These are phyloP conservation scores for Linderniella brevidens DNA, from an alignment of 257 asterid species.

Conservation along the genomic window DNA sequence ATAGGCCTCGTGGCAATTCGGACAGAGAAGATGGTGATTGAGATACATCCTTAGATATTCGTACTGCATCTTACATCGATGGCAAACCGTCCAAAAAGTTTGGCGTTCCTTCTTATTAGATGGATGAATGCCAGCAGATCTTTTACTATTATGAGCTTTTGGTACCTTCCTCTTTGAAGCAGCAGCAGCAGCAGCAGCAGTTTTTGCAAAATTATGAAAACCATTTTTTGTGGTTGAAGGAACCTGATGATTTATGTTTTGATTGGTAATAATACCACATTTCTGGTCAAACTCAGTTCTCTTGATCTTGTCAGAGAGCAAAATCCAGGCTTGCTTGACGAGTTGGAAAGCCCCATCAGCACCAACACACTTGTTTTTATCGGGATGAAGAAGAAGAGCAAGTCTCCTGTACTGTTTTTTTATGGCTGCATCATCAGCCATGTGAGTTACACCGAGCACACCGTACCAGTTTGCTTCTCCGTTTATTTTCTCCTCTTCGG, in stretches of 20 bases:
- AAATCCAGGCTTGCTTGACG: slow-evolving; percentile 66
- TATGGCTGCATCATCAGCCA: slow-evolving; percentile 46
- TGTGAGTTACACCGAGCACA: slow-evolving; percentile 52
- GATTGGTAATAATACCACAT: slow-evolving; percentile 13
- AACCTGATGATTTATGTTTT: slow-evolving; percentile 17
- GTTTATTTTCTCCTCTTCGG: slow-evolving; percentile 31
- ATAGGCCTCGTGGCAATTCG: slow-evolving; percentile 65
- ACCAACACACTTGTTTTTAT: slow-evolving; percentile 50
- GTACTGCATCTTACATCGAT: slow-evolving; percentile 65
- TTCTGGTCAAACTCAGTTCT: slow-evolving; percentile 35
- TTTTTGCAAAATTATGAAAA: slow-evolving; percentile 34
- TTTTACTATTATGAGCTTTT: slow-evolving; percentile 25
- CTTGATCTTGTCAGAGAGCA: slow-evolving; percentile 44
- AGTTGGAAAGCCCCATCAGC: slow-evolving; percentile 66
- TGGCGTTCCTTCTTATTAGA: slow-evolving; percentile 26
- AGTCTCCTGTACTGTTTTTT: slow-evolving; percentile 53
- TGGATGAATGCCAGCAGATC: slow-evolving; percentile 16
- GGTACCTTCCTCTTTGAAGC: slow-evolving; percentile 23
- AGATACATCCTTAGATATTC: slow-evolving; percentile 61
- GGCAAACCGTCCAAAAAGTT: slow-evolving; percentile 73
- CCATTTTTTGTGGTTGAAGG: slow-evolving; percentile 33
- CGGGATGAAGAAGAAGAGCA: slow-evolving; percentile 67
- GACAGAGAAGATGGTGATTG: slow-evolving; percentile 65
- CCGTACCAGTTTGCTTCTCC: slow-evolving; percentile 60
- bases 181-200: slow-evolving; percentile 19